A percentile compares a stretch with the other conserved stretches of the same genome.
These are phyloP conservation scores for Echeveria elegans DNA, from an alignment of 164 flowering plant species.

Conservation along the genomic window DNA sequence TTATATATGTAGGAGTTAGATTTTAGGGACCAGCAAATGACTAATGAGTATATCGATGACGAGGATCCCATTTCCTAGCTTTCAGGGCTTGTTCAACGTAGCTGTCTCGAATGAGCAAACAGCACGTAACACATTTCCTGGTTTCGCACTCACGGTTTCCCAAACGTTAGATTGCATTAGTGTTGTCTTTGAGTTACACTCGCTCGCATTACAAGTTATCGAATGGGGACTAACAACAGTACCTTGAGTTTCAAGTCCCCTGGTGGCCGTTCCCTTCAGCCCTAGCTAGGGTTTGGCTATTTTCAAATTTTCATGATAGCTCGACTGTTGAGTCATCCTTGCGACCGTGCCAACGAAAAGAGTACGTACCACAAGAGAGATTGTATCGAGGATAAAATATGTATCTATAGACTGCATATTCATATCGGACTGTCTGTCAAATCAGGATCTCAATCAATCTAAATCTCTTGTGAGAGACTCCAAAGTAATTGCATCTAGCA, in stretches of 20 bases:
- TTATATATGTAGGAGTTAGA: neutral
- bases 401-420: too few species aligned
- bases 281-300: neutral
- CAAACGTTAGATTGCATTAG: neutral
- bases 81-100: slow-evolving; percentile 3
- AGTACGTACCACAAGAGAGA: too few species aligned
- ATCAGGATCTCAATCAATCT: too few species aligned
- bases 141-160: neutral
- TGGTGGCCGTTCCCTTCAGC: neutral
- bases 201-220: neutral
- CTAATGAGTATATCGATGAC: too few species aligned
- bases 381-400: too few species aligned
- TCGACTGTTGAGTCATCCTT: neutral
- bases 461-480: too few species aligned
- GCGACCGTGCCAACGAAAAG: too few species aligned
- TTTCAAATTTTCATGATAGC: neutral
- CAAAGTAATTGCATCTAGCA: too few species aligned
- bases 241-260: neutral
- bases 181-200: neutral
- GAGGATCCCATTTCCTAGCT: slow-evolving; percentile 5
- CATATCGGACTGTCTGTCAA: too few species aligned
- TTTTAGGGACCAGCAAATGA: neutral
- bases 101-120: neutral
- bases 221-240: neutral
- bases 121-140: neutral